phyloP scores from a whole-genome alignment of 2,329 filamentous ascomycete species.

The Cladosporium sp. region DNA sequence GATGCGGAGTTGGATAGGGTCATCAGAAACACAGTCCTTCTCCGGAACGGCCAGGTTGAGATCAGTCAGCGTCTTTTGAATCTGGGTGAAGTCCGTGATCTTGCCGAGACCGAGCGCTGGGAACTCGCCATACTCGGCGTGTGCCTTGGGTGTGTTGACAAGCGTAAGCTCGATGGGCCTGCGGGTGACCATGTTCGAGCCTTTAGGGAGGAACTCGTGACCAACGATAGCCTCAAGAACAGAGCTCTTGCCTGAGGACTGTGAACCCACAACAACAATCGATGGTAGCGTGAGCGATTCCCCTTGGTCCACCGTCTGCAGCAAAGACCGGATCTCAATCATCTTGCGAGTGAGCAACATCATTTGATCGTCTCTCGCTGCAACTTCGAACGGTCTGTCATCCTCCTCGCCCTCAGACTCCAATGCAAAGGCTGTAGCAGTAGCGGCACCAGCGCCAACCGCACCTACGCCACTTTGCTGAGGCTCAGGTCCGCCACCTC shows the following conservation, averaged over 20 bases:
- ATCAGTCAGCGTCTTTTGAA: conserved; percentile 92
- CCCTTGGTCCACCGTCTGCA: conserved; percentile 90
- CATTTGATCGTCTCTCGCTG: conserved; percentile 93
- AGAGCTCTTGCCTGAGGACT: conserved; percentile 97
- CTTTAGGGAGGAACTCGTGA: conserved; percentile 96
- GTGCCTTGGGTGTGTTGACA: conserved; percentile 87
- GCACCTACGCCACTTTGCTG: conserved; percentile 50
- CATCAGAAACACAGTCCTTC: conserved; percentile 88
- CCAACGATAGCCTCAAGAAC: conserved; percentile 96
- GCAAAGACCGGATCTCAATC: conserved; percentile 94
- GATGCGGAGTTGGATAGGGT: conserved; percentile 93
- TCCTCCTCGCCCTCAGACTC: conserved; percentile 68
- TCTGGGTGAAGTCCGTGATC: conserved; percentile 86
- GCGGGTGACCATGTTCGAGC: conserved; percentile 97
- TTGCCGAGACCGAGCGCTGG: conserved; percentile 86
- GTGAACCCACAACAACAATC: conserved; percentile 98
- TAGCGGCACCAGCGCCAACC: conserved; percentile 64
- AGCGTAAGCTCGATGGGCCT: conserved; percentile 94
- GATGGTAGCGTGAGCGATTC: conserved; percentile 86
- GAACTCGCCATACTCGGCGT: conserved; percentile 93
- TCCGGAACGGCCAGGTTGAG: conserved; percentile 92
- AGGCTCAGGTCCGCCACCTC: conserved; percentile 44
- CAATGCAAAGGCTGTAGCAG: conserved; percentile 77
- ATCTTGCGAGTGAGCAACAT: conserved; percentile 99
- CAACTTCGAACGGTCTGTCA: conserved; percentile 61